Evolutionary conservation across 345 rosid species (phyloP).

Genomic region (Anastatica hierochuntica): DNA sequence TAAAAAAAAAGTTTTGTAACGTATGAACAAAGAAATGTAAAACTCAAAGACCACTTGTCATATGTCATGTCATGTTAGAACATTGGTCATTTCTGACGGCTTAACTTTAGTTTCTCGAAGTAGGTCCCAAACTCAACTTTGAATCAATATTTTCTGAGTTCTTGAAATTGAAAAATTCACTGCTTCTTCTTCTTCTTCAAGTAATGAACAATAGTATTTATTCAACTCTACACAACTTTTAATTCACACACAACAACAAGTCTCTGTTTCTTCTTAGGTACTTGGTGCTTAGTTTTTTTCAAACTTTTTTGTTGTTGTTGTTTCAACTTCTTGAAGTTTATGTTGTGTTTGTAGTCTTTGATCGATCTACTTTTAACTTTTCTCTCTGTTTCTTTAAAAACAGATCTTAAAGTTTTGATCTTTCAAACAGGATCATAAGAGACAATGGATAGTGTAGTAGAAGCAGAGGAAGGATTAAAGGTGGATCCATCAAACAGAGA

Average conservation of each 20-base stretch:
- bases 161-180: neutral
- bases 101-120: slow-evolving; percentile 10
- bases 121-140: slow-evolving; percentile 11
- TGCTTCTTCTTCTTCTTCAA: slow-evolving; percentile 13
- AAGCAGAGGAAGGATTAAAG: neutral
- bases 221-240: neutral
- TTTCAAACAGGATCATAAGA: neutral
- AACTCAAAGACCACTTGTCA: too few species aligned
- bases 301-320: too few species aligned
- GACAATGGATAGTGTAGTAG: slow-evolving; percentile 8
- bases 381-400: neutral
- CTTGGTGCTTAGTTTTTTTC: neutral
- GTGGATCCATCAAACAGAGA: slow-evolving; percentile 1
- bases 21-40: slow-evolving; percentile 3
- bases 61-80: too few species aligned
- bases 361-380: too few species aligned
- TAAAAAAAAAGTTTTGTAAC: too few species aligned
- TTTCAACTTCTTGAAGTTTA: neutral
- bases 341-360: too few species aligned
- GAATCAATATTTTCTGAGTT: neutral
- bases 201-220: neutral
- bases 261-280: slow-evolving; percentile 5
- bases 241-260: neutral
- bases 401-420: neutral
- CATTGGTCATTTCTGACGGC: slow-evolving; percentile 23